Evolutionary conservation across 495 filamentous ascomycete genomes (phyloP).

Genomic region (Penicillium herquei): DNA sequence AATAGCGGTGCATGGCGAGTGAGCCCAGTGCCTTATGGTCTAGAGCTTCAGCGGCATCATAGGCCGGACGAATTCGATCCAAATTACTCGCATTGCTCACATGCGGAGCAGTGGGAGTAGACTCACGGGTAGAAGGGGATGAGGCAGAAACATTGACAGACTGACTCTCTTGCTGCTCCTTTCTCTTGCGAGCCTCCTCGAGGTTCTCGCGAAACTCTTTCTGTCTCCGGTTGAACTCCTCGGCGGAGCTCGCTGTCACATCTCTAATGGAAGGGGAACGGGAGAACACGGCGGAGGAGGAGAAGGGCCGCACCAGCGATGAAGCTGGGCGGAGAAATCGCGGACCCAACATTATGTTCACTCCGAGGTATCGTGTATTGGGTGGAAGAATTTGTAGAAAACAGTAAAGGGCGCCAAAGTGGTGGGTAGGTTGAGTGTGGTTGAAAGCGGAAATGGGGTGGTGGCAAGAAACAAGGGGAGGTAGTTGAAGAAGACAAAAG

Average conservation of each 20-base stretch:
- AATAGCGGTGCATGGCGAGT: conserved; percentile 58
- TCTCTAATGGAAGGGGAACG: conserved; percentile 80
- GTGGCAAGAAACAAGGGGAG: background rate
- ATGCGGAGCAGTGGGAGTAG: conserved; percentile 53
- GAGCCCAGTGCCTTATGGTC: conserved; percentile 58
- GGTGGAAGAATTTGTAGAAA: conserved; percentile 1
- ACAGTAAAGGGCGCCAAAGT: background rate
- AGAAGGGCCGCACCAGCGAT: conserved; percentile 58
- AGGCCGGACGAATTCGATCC: conserved; percentile 28
- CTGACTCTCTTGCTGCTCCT: conserved; percentile 84
- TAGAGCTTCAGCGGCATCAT: conserved; percentile 39
- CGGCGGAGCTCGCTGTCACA: conserved; percentile 67
- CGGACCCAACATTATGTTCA: conserved; percentile 44
- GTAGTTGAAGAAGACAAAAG: background rate
- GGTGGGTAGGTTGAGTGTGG: background rate
- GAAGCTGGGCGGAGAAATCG: conserved; percentile 49
- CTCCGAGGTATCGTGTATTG: background rate
- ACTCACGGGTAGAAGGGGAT: conserved; percentile 49
- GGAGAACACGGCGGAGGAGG: conserved; percentile 52
- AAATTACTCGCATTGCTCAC: conserved; percentile 54
- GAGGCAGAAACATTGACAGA: conserved; percentile 50
- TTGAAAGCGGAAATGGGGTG: background rate
- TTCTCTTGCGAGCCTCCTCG: conserved; percentile 66
- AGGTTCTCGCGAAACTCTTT: conserved; percentile 83
- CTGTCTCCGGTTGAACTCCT: conserved; percentile 76